These are phyloP conservation scores for Colletotrichum neosansevieriae DNA, from an alignment of 2,329 filamentous ascomycete genomes.

Conservation along the genomic window DNA sequence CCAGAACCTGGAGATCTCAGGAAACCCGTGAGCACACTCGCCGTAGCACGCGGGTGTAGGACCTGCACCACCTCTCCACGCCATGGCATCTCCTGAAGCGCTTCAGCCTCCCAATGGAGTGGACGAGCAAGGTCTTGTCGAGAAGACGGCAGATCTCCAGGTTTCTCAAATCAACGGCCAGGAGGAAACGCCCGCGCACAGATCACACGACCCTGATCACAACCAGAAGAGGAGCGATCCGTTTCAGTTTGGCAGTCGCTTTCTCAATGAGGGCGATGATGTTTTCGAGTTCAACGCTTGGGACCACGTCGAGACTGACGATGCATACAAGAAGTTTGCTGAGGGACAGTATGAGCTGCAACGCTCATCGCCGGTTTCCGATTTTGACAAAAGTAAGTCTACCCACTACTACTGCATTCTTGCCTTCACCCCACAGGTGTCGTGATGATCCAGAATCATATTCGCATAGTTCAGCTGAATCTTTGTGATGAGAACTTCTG, in stretches of 20 bases:
- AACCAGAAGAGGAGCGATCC: constrained; percentile 91
- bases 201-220: constrained; percentile 77
- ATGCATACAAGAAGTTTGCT: constrained; percentile 87
- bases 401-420: not conserved
- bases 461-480: constrained; percentile 72
- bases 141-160: constrained; percentile 44
- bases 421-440: constrained; percentile 42
- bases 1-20: constrained; percentile 18
- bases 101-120: constrained; percentile 15
- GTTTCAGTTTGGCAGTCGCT: constrained; percentile 94
- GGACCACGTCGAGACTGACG: constrained; percentile 97
- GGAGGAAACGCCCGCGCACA: constrained; percentile 64
- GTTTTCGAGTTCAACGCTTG: constrained; percentile 98
- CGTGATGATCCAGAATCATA: constrained; percentile 48
- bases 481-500: constrained; percentile 65
- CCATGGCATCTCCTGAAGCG: constrained; percentile 31
- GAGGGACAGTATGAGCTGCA: constrained; percentile 88
- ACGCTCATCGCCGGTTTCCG: constrained; percentile 85
- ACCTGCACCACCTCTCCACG: not conserved
- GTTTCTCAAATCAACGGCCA: constrained; percentile 34
- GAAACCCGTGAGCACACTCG: constrained; percentile 12
- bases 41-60: constrained; percentile 9
- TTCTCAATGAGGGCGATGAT: constrained; percentile 84
- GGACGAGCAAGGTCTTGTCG: constrained; percentile 41
- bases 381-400: constrained; percentile 86